Base-by-base conservation (phyloP, 176 grass and related monocot genomes). In the Hyparrhenia diplandra region DNA sequence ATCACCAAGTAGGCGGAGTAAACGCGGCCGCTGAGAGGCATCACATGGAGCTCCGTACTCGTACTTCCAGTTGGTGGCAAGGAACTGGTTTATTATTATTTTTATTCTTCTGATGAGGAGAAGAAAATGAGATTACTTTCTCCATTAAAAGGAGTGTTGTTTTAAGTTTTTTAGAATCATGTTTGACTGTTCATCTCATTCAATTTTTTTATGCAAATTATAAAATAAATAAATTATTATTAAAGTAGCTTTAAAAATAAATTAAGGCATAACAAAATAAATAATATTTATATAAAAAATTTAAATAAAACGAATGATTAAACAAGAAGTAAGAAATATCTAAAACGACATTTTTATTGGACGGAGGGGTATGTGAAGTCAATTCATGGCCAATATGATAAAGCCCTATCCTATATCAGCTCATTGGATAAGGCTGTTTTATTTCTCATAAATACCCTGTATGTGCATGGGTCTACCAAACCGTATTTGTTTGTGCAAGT, bases 41-140 rank as follows among this genome's bases (percentile, higher is more conserved):
- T 25, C 83, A 85, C 81, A 74, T 80, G 76, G 39, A 41, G 39
- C 51, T 40, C 29, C 28, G 87, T 28, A 71, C 68, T 71, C 54
- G 64, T 39, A 40, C 2, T n/a, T 71, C 11, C 64, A 31, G 71
- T 71, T 85, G 76, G 52, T 63, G 69, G 51, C 12, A 31, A 69
- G 32, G 35, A 78, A 46, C 45, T 59, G 74, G 10, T 41, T 13
- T 54, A 61, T 32, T 32, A 32, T 32, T 32, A 2, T 41, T 13
- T 54, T 68, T 52, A 14, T 46, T 65, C 60, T 24, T 66, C 42
- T 24, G 25, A 13, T 68, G 20, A 51, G 20, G 41, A 0, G 16
- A 49, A 32, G 9, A 34, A 72, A 66, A n/a, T n/a, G n/a, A n/a
- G n/a, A n/a, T n/a, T n/a, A n/a, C n/a, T n/a, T n/a, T n/a, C n/a